These are phyloP conservation scores for Tolypocladium ovalisporum DNA, from an alignment of 2,329 filamentous ascomycete species.

Conservation along the genomic window DNA sequence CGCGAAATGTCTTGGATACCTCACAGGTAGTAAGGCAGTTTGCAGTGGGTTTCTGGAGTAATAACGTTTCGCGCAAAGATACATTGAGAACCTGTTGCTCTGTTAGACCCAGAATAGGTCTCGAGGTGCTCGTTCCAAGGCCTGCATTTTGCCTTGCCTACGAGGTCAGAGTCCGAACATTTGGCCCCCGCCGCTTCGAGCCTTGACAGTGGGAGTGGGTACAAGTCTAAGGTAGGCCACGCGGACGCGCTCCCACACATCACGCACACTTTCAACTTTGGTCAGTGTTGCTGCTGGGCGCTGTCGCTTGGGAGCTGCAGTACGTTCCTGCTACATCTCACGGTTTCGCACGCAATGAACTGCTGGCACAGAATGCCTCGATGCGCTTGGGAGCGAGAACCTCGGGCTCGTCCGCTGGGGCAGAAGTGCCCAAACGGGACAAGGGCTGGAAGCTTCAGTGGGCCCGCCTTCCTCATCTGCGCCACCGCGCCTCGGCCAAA, in stretches of 20 bases:
- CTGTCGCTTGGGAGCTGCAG: neutral
- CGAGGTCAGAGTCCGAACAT: neutral
- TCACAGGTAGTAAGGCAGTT: no score
- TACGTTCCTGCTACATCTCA: neutral
- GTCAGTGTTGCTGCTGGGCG: neutral
- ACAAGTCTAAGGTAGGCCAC: no score
- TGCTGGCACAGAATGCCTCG: neutral
- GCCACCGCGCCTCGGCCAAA: neutral
- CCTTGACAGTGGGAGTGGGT: no score
- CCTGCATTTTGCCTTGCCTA: no score
- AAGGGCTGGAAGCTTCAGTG: neutral
- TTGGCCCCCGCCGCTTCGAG: neutral
- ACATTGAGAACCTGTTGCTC: neutral
- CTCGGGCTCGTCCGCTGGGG: neutral
- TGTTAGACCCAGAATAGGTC: neutral
- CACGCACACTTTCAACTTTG: neutral
- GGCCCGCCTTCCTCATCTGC: neutral
- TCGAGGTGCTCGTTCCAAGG: neutral
- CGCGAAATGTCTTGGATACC: no score
- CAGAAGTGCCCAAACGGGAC: neutral
- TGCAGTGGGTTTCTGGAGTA: neutral
- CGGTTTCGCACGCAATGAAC: neutral
- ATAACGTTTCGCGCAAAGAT: neutral
- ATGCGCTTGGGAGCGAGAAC: neutral
- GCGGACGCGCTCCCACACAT: neutral